These are phyloP conservation scores for Aspergillus sp. DNA, from an alignment of 2,329 filamentous ascomycete genomes.

Conservation along the genomic window DNA sequence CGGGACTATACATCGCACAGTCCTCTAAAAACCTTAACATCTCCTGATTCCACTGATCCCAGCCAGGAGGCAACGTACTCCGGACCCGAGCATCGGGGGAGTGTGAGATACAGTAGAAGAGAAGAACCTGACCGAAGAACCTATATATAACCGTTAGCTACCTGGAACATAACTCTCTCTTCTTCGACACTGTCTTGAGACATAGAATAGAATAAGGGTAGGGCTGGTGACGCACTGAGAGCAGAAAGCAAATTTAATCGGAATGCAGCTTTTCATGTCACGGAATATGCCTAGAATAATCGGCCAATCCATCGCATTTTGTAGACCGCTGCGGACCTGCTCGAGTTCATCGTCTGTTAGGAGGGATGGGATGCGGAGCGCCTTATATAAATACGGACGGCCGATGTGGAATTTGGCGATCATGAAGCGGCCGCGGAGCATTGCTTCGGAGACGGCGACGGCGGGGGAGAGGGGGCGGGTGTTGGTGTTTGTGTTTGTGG, in stretches of 20 bases:
- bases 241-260: conserved; percentile 44
- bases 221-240: conserved; percentile 31
- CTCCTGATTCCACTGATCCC: conserved; percentile 43
- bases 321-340: conserved; percentile 39
- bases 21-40: conserved; percentile 43
- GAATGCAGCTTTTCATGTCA: conserved; percentile 44
- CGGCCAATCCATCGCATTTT: conserved; percentile 45
- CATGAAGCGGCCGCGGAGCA: conserved; percentile 38
- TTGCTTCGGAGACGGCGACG: conserved; percentile 37
- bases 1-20: conserved; percentile 39
- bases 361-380: conserved; percentile 37
- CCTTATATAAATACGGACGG: conserved; percentile 44
- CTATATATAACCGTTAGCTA: conserved; percentile 16
- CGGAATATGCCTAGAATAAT: conserved; percentile 39
- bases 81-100: conserved; percentile 36
- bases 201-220: neutral
- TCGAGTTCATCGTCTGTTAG: conserved; percentile 42
- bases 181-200: no score
- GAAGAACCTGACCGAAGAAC: conserved; percentile 44
- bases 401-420: conserved; percentile 44
- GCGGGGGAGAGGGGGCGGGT: conserved; percentile 32
- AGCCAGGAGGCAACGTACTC: conserved; percentile 37
- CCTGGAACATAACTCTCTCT: no score
- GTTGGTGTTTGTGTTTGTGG: conserved; percentile 13
- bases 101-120: conserved; percentile 44